Conservation (phyloP, 176 grass and related monocot species). For the Olyra latifolia region DNA sequence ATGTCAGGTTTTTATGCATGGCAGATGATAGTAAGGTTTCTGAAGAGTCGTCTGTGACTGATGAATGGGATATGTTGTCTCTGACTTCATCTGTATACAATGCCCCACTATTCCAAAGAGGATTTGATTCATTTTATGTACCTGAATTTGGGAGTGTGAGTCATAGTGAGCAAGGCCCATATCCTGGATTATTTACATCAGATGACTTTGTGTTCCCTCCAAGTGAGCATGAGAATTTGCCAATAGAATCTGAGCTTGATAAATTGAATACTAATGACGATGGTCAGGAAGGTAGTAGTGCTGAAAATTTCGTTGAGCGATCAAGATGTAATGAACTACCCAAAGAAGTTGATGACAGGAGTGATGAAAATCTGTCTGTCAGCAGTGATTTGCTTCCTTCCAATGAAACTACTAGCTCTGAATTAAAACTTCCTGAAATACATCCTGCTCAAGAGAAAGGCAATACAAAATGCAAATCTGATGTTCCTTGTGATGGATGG, state of each 20-base stretch:
- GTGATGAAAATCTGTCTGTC: constrained; percentile 33
- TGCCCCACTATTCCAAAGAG: constrained; percentile 41
- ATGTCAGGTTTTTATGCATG: constrained; percentile 52
- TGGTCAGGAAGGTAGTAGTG: constrained; percentile 27
- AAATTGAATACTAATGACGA: constrained; percentile 24
- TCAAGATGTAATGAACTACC: constrained; percentile 2
- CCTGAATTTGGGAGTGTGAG: constrained; percentile 24
- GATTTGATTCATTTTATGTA: constrained; percentile 32
- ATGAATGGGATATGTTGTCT: constrained; percentile 61
- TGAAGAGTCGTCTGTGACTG: constrained; percentile 27
- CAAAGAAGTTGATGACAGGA: constrained; percentile 30
- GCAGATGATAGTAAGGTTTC: constrained; percentile 30
- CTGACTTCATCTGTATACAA: constrained; percentile 60
- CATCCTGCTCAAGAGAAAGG: constrained; percentile 19
- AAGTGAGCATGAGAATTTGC: constrained; percentile 79
- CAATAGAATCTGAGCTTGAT: constrained; percentile 49
- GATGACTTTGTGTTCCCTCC: constrained; percentile 84
- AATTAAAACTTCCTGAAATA: constrained; percentile 12
- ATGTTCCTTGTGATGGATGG: constrained; percentile 50
- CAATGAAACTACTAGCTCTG: constrained; percentile 7
- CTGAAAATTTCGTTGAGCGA: constrained; percentile 32
- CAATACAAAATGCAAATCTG: constrained; percentile 18
- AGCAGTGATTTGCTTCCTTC: neutral
- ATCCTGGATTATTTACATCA: constrained; percentile 50
- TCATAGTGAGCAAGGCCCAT: constrained; percentile 23